Percentiles rank a stretch among this genome's conserved stretches.
phyloP scores from a whole-genome alignment of 2,329 filamentous ascomycete species.

The Fusarium bactridioides region DNA sequence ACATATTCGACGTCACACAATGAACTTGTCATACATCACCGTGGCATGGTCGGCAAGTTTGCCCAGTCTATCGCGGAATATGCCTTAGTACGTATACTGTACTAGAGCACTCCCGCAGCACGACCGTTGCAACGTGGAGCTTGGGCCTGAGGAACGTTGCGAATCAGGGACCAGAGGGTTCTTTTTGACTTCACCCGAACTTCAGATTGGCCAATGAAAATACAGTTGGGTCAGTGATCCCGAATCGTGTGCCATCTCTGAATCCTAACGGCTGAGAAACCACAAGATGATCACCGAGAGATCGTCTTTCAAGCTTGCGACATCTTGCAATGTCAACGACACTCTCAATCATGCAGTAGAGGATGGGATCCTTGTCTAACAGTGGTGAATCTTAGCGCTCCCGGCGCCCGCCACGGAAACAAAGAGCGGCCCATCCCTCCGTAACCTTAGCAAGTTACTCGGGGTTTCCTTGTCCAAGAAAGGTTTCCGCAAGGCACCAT shows the following conservation, averaged over 20 bases:
- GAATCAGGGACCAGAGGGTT: constrained; percentile 28
- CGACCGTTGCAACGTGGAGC: constrained; percentile 33
- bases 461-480: constrained; percentile 22
- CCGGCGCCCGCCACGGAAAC: constrained; percentile 23
- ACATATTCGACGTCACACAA: constrained; percentile 32
- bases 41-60: constrained; percentile 16
- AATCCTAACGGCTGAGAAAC: constrained; percentile 7
- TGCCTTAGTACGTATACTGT: constrained; percentile 9
- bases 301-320: not conserved
- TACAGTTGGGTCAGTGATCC: constrained; percentile 7
- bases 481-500: constrained; percentile 26
- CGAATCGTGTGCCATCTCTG: constrained; percentile 33
- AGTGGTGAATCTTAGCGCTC: constrained; percentile 30
- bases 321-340: constrained; percentile 12
- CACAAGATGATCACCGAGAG: not conserved
- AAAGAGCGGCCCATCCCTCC: constrained; percentile 25
- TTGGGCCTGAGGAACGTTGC: constrained; percentile 17
- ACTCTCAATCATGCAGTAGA: constrained; percentile 17
- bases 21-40: constrained; percentile 40
- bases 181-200: constrained; percentile 30
- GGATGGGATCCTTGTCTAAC: constrained; percentile 25
- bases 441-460: constrained; percentile 15
- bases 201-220: constrained; percentile 26
- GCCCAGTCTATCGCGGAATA: constrained; percentile 16
- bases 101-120: constrained; percentile 21